Percentiles rank a stretch among this genome's conserved stretches.
These are phyloP conservation scores for Cladophialophora yegresii DNA, from an alignment of 2,329 filamentous ascomycete genomes.

Conservation along the genomic window DNA sequence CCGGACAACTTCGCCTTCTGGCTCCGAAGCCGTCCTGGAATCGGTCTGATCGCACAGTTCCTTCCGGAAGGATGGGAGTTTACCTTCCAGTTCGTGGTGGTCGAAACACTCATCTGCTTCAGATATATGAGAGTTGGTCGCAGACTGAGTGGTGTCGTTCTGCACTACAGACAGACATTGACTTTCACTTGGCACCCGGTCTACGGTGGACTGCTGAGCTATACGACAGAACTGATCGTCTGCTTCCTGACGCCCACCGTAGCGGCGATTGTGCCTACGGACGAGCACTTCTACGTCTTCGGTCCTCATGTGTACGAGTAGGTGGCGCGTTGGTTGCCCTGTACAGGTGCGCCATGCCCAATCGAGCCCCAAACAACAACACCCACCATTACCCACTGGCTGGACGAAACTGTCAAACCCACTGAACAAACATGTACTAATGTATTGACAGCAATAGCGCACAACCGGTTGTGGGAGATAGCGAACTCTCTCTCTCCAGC, in stretches of 20 bases:
- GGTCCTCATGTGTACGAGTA: neutral
- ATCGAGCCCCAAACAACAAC: slow-evolving; percentile 10
- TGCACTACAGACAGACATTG: neutral
- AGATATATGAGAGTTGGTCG: neutral
- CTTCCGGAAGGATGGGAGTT: neutral
- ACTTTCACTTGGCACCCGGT: slow-evolving; percentile 9
- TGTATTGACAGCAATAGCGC: neutral
- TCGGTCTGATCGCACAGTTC: neutral
- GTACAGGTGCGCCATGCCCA: slow-evolving; percentile 4
- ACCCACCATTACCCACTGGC: slow-evolving; percentile 1
- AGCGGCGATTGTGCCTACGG: neutral
- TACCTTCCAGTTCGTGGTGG: slow-evolving; percentile 1
- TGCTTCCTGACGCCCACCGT: slow-evolving; percentile 1
- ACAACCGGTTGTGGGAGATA: slow-evolving; percentile 11
- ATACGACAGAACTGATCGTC: neutral
- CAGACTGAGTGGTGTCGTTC: neutral
- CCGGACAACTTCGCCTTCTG: slow-evolving; percentile 1
- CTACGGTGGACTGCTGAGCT: neutral
- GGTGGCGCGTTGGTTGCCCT: slow-evolving; percentile 6
- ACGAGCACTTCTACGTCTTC: neutral
- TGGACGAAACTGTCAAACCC: neutral
- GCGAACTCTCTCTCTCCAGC: neutral
- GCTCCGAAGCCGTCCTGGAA: neutral
- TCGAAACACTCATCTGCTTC: slow-evolving; percentile 11
- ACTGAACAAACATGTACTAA: slow-evolving; percentile 9